A percentile compares a stretch with the other conserved stretches of the same genome.
Conservation (phyloP, 129 eudicot species). For the Pseudognaphalium luteoalbum region DNA sequence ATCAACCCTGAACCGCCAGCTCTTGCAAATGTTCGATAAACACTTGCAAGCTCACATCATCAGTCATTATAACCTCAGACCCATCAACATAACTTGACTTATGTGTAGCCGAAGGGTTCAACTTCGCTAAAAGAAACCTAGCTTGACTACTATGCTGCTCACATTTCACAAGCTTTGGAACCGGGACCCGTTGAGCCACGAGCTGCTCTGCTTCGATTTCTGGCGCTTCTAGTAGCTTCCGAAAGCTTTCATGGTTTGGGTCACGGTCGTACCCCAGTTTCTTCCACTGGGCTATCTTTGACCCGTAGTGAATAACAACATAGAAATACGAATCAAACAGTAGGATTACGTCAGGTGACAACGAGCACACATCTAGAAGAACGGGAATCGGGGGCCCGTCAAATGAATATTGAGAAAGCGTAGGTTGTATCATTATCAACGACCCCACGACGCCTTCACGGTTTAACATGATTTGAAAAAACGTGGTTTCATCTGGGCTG, state of each 20-base stretch:
- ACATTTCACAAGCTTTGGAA: slow-evolving; percentile 76
- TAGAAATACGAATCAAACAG: slow-evolving; percentile 87
- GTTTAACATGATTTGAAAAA: slow-evolving; percentile 78
- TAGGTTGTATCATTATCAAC: slow-evolving; percentile 91
- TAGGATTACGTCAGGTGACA: slow-evolving; percentile 81
- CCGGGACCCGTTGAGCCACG: slow-evolving; percentile 77
- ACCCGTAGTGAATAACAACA: slow-evolving; percentile 87
- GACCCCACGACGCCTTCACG: slow-evolving; percentile 91
- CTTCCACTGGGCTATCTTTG: slow-evolving; percentile 86
- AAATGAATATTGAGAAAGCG: slow-evolving; percentile 81
- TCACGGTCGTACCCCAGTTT: slow-evolving; percentile 81
- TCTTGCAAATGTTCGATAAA: slow-evolving; percentile 83
- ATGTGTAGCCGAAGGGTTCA: slow-evolving; percentile 92
- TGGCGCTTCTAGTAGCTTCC: slow-evolving; percentile 80
- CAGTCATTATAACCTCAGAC: slow-evolving; percentile 76
- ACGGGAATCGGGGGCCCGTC: slow-evolving; percentile 92
- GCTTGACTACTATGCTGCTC: slow-evolving; percentile 99
- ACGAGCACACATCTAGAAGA: slow-evolving; percentile 81
- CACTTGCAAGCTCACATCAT: slow-evolving; percentile 86
- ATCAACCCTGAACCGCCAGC: slow-evolving; percentile 88
- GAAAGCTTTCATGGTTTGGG: slow-evolving; percentile 77
- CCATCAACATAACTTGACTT: slow-evolving; percentile 71
- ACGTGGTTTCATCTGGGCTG: slow-evolving; percentile 94
- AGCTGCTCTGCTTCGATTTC: slow-evolving; percentile 82
- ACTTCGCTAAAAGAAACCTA: slow-evolving; percentile 93